A percentile compares a stretch with the other conserved stretches of the same genome.
These are phyloP conservation scores for Euphorbia lathyris DNA, from an alignment of 345 rosid species.

Conservation along the genomic window DNA sequence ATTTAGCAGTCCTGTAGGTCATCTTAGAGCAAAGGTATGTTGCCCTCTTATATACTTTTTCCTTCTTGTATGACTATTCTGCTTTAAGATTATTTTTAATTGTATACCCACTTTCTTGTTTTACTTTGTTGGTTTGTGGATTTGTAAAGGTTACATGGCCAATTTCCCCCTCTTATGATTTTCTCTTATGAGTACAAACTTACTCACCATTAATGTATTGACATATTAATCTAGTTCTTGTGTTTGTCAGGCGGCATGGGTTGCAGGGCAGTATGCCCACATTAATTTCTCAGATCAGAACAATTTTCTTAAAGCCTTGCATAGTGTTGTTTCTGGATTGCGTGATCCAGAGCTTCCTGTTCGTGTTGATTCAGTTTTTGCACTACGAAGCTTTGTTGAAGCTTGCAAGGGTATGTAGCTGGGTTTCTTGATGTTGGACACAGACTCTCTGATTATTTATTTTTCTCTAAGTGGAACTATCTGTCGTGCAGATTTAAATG, in stretches of 20 bases:
- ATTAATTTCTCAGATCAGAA: slow-evolving; percentile 73
- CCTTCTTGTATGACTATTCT: background rate
- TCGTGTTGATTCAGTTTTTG: slow-evolving; percentile 98
- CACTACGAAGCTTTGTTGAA: slow-evolving; percentile 88
- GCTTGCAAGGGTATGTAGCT: slow-evolving; percentile 69
- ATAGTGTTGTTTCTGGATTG: slow-evolving; percentile 84
- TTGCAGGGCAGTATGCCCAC: slow-evolving; percentile 95
- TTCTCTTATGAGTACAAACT: background rate
- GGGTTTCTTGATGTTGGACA: slow-evolving; percentile 6
- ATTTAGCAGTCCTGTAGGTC: slow-evolving; percentile 89
- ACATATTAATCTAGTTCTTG: slow-evolving; percentile 3
- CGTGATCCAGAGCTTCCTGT: slow-evolving; percentile 96
- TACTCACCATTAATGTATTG: no score
- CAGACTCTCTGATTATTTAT: background rate
- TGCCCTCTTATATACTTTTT: slow-evolving; percentile 17
- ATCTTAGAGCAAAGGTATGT: slow-evolving; percentile 94
- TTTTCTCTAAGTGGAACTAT: slow-evolving; percentile 6
- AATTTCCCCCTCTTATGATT: background rate
- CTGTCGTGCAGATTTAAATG: slow-evolving; percentile 72
- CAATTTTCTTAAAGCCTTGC: slow-evolving; percentile 81
- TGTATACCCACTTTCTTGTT: background rate
- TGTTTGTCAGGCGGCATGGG: slow-evolving; percentile 88
- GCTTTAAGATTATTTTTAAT: slow-evolving; percentile 11
- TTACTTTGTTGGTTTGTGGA: background rate
- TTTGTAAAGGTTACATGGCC: background rate